phyloP scores from a whole-genome alignment of 495 filamentous ascomycete species.

The Evernia prunastri region DNA sequence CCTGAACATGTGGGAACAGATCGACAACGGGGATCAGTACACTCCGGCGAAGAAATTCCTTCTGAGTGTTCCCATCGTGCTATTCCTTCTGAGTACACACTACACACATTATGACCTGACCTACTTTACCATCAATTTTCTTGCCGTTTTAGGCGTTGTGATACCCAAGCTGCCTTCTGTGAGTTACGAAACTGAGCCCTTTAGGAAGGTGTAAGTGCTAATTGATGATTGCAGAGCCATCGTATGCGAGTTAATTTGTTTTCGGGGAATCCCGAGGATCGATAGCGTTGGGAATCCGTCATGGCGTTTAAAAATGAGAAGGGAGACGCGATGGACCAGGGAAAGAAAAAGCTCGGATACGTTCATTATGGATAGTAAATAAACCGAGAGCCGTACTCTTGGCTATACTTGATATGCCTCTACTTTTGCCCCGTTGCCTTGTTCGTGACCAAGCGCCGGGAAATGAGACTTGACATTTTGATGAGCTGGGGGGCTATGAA shows the following conservation, averaged over 20 bases:
- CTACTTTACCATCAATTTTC: slow-evolving; percentile 94
- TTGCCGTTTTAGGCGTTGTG: slow-evolving; percentile 84
- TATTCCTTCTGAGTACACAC: slow-evolving; percentile 95
- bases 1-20: slow-evolving; percentile 99
- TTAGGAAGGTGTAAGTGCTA: slow-evolving; percentile 21
- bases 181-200: slow-evolving; percentile 36
- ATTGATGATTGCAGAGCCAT: slow-evolving; percentile 51
- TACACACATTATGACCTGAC: slow-evolving; percentile 96
- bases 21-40: slow-evolving; percentile 98
- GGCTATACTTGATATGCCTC: slow-evolving; percentile 13
- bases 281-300: slow-evolving; percentile 18
- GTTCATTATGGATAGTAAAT: slow-evolving; percentile 17
- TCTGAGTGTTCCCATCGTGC: slow-evolving; percentile 82
- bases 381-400: slow-evolving; percentile 8
- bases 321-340: slow-evolving; percentile 1
- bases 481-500: no score
- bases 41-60: slow-evolving; percentile 98
- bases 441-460: neutral
- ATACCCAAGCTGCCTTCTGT: slow-evolving; percentile 94
- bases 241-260: slow-evolving; percentile 64
- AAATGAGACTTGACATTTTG: neutral
- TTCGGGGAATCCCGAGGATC: slow-evolving; percentile 53
- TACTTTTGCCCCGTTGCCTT: neutral
- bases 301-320: slow-evolving; percentile 3
- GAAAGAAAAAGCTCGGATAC: slow-evolving; percentile 13